These are phyloP conservation scores for Petrea volubilis DNA, from an alignment of 257 asterid species.

Conservation along the genomic window DNA sequence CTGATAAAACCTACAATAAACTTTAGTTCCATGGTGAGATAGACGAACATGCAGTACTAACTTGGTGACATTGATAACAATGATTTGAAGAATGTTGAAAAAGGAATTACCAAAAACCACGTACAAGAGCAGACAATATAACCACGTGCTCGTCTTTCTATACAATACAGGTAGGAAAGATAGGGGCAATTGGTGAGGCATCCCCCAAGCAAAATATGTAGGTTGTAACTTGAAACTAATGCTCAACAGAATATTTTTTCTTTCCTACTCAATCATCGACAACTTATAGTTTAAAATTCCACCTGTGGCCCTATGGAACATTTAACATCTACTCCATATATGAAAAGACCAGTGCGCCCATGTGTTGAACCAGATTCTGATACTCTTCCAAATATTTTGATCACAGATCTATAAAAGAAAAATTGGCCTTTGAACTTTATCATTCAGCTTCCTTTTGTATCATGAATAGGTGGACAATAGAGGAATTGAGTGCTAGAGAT, in stretches of 20 bases:
- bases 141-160: neutral
- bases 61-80: slow-evolving; percentile 15
- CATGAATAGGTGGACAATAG: no score
- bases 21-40: slow-evolving; percentile 15
- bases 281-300: slow-evolving; percentile 2
- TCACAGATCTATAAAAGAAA: neutral
- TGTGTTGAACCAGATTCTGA: neutral
- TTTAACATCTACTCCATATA: slow-evolving; percentile 5
- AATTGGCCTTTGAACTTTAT: no score
- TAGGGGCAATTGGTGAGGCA: neutral
- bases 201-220: slow-evolving; percentile 9
- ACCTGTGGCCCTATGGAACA: slow-evolving; percentile 11
- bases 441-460: no score
- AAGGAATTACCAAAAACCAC: neutral
- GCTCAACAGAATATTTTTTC: neutral
- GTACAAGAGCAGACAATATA: neutral
- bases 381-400: neutral
- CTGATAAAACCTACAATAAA: slow-evolving; percentile 17
- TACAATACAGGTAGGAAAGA: slow-evolving; percentile 1
- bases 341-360: neutral
- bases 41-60: slow-evolving; percentile 20
- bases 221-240: neutral
- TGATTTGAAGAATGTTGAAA: neutral
- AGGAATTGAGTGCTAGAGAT: no score
- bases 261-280: slow-evolving; percentile 20